Base-by-base conservation (phyloP, 2,329 filamentous ascomycete genomes). In the Dactylellina sp. region DNA sequence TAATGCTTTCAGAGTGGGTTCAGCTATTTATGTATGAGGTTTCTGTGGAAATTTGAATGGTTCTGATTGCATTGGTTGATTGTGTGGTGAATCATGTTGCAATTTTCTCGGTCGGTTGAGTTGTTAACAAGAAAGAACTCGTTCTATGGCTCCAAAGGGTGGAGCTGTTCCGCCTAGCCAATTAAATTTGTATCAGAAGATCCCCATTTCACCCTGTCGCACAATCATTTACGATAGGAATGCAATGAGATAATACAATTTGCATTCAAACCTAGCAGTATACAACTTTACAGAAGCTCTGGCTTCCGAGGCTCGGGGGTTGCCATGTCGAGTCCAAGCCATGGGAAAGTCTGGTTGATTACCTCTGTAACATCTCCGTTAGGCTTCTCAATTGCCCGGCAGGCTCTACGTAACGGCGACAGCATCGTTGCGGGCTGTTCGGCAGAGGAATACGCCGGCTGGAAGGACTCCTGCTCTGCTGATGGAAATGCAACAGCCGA, bases 361-460 rank as follows among this genome's bases (percentile, higher is more conserved):
- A 97, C 93, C 9, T 90, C 91, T 71, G 91, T 92, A 35, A 87
- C 94, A 72, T 94, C 92, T 37, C 92, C 94, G 11, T 86, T 97
- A 76, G 90, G 90, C 61, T 90, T 97, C 72, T 90, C 91, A 49
- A 86, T 97, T 68, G 91, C 92, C 61, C 88, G 90, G 62, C 87
- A 92, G 78, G 85, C 96, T 46, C 89, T 98, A 52, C 88, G 88
- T n/a, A 93, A 97, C 81, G 94, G 95, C 53, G 95, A 98, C 81
- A 93, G 90, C 80, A 90, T 96, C 50, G 90, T 94, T 52, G 91
- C 92, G 3, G 95, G 93, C 61, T 85, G 97, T 35, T 88, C 91
- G 52, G 90, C 92, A 1, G 84, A 86, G 56, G 91, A 95, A 81
- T 89, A 93, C 76, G 91, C 93, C 78, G 49, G 14, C 39, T 70